Base-by-base conservation (phyloP, 2,329 filamentous ascomycete species). In the Diaporthe citrichinensis region DNA sequence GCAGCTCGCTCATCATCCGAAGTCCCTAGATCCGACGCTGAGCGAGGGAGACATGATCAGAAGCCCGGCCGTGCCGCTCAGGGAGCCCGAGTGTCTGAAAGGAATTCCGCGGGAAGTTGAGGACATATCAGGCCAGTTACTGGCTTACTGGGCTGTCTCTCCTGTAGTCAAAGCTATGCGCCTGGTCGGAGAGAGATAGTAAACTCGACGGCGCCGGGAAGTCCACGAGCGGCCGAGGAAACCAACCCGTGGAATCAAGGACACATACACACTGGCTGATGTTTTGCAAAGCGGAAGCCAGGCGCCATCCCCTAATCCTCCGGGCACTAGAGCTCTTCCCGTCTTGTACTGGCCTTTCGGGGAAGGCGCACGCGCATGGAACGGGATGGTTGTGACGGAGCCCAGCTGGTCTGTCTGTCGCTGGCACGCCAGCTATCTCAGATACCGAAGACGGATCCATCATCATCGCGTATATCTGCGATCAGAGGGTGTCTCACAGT, bases 261-360 rank as follows among this genome's bases (percentile, higher is more conserved):
- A 39, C 65, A 28, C 12, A 20, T 0, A 46, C 10, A 25, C 44
- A 51, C 65, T 55, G 46, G 23, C n/a, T n/a, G 65, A 31, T 69
- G 17, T 2, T 39, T 69, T 41, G 46, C 46, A 5, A 55, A 28
- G 15, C 15, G 34, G 23, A 34, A 41, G 49, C 34, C n/a, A 67
- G 34, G n/a, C 15, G 10, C 34, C 15, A 28, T 41, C 15, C 34
- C 65, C 49, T 31, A 55, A 41, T 28, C 34, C 49, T 12, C 31
- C 65, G 49, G 65, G 65, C 25, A 55, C 65, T 69, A 69, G 49
- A 53, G 65, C 49, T 28, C 34, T 69, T 69, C 65, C 65, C 34
- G 65, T 55, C n/a, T n/a, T 55, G 34, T 55, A 4, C 49, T 41
- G 46, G 49, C 17, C n/a, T 41, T 41, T 69, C 34, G 49, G 65